Conservation (phyloP, 2,329 filamentous ascomycete genomes). For the Exophiala sp. region DNA sequence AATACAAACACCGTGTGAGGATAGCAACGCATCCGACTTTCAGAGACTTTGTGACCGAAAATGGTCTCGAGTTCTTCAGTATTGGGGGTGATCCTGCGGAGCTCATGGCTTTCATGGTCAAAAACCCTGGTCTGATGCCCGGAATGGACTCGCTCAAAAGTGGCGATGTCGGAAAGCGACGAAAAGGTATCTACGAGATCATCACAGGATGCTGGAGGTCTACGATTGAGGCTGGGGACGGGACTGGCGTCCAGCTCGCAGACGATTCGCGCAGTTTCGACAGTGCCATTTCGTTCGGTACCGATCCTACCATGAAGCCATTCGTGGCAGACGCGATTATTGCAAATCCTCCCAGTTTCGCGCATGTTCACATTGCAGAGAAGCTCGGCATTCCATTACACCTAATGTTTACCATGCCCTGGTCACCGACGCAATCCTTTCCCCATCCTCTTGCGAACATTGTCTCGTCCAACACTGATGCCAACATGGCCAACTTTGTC, state of each 20-base stretch:
- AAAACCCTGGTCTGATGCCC: constrained; percentile 81
- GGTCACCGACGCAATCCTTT: constrained; percentile 80
- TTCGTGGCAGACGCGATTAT: constrained; percentile 90
- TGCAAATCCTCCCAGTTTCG: constrained; percentile 75
- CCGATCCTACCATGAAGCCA: constrained; percentile 50
- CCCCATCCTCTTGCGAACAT: constrained; percentile 84
- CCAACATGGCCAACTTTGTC: constrained; percentile 74
- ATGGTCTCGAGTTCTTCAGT: constrained; percentile 70
- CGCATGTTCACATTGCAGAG: constrained; percentile 76
- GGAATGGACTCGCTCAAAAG: constrained; percentile 71
- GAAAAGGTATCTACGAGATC: constrained; percentile 73
- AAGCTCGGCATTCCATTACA: constrained; percentile 73
- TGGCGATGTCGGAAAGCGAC: constrained; percentile 71
- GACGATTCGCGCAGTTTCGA: constrained; percentile 41
- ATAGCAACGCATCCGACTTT: constrained; percentile 71
- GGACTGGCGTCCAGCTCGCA: constrained; percentile 50
- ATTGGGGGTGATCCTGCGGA: constrained; percentile 74
- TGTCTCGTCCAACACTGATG: constrained; percentile 69
- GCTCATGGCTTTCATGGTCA: constrained; percentile 88
- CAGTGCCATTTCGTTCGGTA: constrained; percentile 37
- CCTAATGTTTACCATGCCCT: constrained; percentile 95
- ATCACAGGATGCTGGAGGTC: constrained; percentile 83
- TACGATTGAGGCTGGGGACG: constrained; percentile 75
- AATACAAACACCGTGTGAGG: constrained; percentile 67
- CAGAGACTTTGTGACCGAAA: constrained; percentile 63